Evolutionary conservation across 2,329 filamentous ascomycete species (phyloP).

Genomic region (Ophiostoma angusticollis): DNA sequence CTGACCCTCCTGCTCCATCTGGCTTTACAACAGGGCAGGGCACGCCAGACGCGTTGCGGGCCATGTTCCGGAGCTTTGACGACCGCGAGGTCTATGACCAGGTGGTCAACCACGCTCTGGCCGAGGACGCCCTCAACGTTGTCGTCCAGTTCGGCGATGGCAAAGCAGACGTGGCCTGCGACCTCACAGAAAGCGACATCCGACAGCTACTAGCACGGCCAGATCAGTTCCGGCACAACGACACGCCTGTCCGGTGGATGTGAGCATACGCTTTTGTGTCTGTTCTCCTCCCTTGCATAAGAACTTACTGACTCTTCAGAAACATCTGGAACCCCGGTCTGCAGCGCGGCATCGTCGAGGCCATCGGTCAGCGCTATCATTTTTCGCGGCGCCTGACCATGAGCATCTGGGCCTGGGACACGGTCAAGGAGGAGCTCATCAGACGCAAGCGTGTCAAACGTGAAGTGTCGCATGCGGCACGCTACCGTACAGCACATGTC

Average conservation of each 20-base stretch:
- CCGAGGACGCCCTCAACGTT: constrained; percentile 40
- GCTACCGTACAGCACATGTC: too few species aligned
- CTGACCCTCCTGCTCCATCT: too few species aligned
- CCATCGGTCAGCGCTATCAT: constrained; percentile 48
- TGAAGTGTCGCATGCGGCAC: neutral
- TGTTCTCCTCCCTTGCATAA: neutral
- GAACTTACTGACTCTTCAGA: constrained; percentile 22
- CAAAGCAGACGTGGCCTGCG: constrained; percentile 40
- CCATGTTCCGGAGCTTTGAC: constrained; percentile 42
- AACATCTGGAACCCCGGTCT: constrained; percentile 58
- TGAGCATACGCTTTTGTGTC: constrained; percentile 19
- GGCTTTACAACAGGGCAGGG: too few species aligned
- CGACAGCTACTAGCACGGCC: constrained; percentile 22
- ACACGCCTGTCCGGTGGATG: constrained; percentile 54
- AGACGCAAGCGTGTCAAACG: neutral
- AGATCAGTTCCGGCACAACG: constrained; percentile 22
- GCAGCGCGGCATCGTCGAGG: constrained; percentile 41
- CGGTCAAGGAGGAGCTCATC: constrained; percentile 7
- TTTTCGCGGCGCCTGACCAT: constrained; percentile 53
- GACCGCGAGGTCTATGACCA: constrained; percentile 29
- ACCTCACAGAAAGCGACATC: constrained; percentile 34
- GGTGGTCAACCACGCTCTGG: constrained; percentile 28
- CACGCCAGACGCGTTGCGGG: constrained; percentile 1
- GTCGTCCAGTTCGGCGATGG: constrained; percentile 51
- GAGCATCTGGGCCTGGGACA: constrained; percentile 41